Conservation (phyloP, 169 alveolate species). For the Plasmodium fragile region DNA sequence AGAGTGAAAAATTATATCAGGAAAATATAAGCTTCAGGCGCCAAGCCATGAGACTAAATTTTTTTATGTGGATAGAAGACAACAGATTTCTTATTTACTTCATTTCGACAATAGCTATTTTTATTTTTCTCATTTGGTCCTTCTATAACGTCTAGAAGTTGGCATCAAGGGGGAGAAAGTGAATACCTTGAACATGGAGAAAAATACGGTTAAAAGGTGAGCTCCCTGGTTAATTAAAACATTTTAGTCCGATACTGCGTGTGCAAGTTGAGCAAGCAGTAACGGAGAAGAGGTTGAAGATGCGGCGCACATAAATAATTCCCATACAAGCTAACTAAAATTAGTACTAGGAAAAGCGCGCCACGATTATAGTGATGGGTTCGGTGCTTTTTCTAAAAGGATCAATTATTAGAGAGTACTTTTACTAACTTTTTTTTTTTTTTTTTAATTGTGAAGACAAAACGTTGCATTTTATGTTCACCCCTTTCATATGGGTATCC, state of each 20-base stretch:
- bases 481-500: not conserved
- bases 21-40: conserved; percentile 65
- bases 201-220: not conserved
- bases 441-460: not conserved
- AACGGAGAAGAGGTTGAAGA: not conserved
- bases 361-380: not conserved
- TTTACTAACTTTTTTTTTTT: not conserved
- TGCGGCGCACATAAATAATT: not conserved
- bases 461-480: not conserved
- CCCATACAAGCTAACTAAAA: not conserved
- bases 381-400: not conserved
- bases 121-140: conserved; percentile 63
- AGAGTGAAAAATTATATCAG: conserved; percentile 63
- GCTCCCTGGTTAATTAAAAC: not conserved
- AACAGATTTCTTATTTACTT: conserved; percentile 44
- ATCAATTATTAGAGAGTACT: not conserved
- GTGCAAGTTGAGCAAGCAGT: not conserved
- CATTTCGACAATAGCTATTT: conserved; percentile 49
- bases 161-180: not conserved
- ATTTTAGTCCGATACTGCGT: not conserved
- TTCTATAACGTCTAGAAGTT: conserved; percentile 27
- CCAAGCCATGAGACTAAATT: conserved; percentile 66
- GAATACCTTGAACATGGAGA: not conserved
- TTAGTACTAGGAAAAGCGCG: not conserved
- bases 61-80: conserved; percentile 73